phyloP scores from a whole-genome alignment of 192 early-diverging fungal genomes.

The Globomyces pollinis-pini region DNA sequence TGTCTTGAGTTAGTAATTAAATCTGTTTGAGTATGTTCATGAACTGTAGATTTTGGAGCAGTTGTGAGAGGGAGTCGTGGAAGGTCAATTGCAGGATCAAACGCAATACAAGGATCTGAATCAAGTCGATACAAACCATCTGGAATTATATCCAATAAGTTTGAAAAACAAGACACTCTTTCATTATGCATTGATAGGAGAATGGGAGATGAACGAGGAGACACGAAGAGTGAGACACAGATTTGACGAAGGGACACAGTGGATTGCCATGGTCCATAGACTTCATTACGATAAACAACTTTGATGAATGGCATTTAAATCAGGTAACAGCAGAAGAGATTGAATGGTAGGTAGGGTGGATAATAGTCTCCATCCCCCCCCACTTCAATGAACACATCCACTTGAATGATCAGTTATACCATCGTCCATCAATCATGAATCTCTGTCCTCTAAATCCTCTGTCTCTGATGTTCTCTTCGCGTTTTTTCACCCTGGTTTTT shows the following conservation, averaged over 20 bases:
- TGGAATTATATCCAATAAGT: neutral
- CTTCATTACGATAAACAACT: conserved; percentile 9
- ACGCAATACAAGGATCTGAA: too few species aligned
- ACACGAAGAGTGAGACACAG: conserved; percentile 12
- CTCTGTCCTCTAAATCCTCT: neutral
- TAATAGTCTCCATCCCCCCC: neutral
- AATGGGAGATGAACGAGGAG: conserved; percentile 10
- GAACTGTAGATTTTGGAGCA: neutral
- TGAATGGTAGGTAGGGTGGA: neutral
- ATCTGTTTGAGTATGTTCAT: neutral
- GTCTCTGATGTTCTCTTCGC: neutral
- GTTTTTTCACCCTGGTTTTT: neutral
- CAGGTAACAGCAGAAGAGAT: neutral
- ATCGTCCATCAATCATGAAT: neutral
- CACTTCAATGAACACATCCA: too few species aligned
- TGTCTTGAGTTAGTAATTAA: neutral
- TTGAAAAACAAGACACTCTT: neutral
- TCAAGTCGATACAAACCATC: neutral
- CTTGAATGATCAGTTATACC: neutral
- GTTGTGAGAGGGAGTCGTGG: neutral
- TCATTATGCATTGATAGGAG: neutral
- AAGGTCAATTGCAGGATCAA: neutral
- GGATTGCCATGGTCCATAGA: conserved; percentile 17
- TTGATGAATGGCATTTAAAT: conserved; percentile 11
- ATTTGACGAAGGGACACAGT: conserved; percentile 10